phyloP scores from a whole-genome alignment of 192 early-diverging fungal genomes.

The Backusella parvicylindrica region DNA sequence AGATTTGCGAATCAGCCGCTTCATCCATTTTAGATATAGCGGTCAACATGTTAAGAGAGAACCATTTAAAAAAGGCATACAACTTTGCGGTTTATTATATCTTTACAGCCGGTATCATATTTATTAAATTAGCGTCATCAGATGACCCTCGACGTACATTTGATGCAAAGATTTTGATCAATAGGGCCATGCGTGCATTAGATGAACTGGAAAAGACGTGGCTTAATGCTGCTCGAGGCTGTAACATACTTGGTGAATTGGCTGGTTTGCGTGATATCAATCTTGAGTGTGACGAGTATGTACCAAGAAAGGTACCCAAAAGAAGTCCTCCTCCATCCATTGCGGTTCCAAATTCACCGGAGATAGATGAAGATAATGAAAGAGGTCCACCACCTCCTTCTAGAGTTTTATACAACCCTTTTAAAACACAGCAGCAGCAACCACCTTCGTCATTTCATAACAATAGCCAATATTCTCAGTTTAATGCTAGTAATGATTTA shows the following conservation, averaged over 20 bases:
- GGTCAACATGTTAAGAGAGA: slow-evolving; percentile 22
- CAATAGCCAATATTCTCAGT: neutral
- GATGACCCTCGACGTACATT: slow-evolving; percentile 6
- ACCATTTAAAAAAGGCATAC: slow-evolving; percentile 15
- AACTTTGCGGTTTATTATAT: slow-evolving; percentile 29
- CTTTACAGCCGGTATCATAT: slow-evolving; percentile 34
- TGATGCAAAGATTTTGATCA: slow-evolving; percentile 32
- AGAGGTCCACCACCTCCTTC: neutral
- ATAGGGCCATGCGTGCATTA: slow-evolving; percentile 29
- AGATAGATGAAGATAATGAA: neutral
- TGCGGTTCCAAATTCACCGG: slow-evolving; percentile 31
- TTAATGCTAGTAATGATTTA: neutral
- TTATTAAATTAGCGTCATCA: slow-evolving; percentile 29
- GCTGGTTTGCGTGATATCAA: slow-evolving; percentile 30
- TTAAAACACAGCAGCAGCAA: neutral
- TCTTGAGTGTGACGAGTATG: slow-evolving; percentile 22
- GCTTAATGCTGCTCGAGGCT: slow-evolving; percentile 18
- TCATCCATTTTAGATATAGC: slow-evolving; percentile 25
- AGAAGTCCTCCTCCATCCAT: slow-evolving; percentile 20
- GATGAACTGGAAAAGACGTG: slow-evolving; percentile 29
- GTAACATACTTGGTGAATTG: slow-evolving; percentile 31
- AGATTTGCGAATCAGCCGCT: slow-evolving; percentile 26
- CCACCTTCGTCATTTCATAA: neutral
- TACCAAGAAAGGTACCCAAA: neutral
- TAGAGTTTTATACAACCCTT: neutral